Evolutionary conservation across 805 yeast genomes (phyloP).

Genomic region (Suhomyces sp.): DNA sequence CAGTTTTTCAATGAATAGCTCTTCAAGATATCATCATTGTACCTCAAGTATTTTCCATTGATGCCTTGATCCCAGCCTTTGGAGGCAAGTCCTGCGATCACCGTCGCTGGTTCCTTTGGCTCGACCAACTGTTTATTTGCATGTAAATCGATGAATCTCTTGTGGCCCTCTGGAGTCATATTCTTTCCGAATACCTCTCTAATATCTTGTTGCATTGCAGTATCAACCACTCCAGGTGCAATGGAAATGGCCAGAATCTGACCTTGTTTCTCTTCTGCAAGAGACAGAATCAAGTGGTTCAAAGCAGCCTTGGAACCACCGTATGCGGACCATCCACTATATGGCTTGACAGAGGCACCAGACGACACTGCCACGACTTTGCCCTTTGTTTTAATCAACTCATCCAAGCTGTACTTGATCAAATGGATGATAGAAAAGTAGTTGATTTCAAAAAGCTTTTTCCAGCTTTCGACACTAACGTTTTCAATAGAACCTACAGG

Average conservation of each 20-base stretch:
- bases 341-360: slow-evolving; percentile 72
- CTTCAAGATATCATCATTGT: slow-evolving; percentile 41
- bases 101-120: slow-evolving; percentile 70
- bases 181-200: slow-evolving; percentile 58
- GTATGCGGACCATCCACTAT: slow-evolving; percentile 84
- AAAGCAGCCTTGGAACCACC: slow-evolving; percentile 91
- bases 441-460: slow-evolving; percentile 66
- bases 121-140: slow-evolving; percentile 54
- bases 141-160: slow-evolving; percentile 66
- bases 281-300: slow-evolving; percentile 67
- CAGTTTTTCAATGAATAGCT: too few species aligned
- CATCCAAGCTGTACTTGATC: slow-evolving; percentile 55
- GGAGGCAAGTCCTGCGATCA: slow-evolving; percentile 65
- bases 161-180: slow-evolving; percentile 61
- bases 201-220: slow-evolving; percentile 81
- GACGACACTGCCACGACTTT: slow-evolving; percentile 79
- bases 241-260: slow-evolving; percentile 61
- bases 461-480: slow-evolving; percentile 60
- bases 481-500: slow-evolving; percentile 60
- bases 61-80: slow-evolving; percentile 55
- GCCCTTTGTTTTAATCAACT: slow-evolving; percentile 56
- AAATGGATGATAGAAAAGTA: slow-evolving; percentile 71
- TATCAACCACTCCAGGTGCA: slow-evolving; percentile 95
- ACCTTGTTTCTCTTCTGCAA: slow-evolving; percentile 70
- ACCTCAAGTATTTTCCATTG: slow-evolving; percentile 70